Conservation (phyloP, 2,329 filamentous ascomycete species). For the Setomelanomma holmii region DNA sequence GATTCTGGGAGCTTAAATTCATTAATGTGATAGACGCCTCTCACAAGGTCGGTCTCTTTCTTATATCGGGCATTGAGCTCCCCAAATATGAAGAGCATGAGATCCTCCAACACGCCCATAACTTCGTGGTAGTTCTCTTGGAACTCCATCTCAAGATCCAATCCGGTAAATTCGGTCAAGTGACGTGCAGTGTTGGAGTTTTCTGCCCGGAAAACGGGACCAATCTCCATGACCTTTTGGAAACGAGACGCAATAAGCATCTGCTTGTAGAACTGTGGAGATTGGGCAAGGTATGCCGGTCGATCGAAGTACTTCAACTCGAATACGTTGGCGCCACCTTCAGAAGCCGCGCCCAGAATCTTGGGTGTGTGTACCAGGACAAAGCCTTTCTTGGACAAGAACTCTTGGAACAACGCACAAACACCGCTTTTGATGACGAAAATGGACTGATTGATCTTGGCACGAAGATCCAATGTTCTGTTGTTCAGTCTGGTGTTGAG, state of each 20-base stretch:
- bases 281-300: conserved; percentile 80
- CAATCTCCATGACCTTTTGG: conserved; percentile 79
- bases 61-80: conserved; percentile 72
- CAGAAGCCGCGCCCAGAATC: conserved; percentile 86
- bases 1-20: conserved; percentile 76
- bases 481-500: conserved; percentile 90
- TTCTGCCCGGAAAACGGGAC: conserved; percentile 85
- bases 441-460: conserved; percentile 88
- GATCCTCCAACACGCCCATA: conserved; percentile 72
- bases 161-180: conserved; percentile 87
- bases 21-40: conserved; percentile 76
- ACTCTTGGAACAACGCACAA: conserved; percentile 76
- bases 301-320: conserved; percentile 87
- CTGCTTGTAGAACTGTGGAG: conserved; percentile 88
- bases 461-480: conserved; percentile 89
- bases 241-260: conserved; percentile 81
- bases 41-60: conserved; percentile 75
- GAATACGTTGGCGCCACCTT: conserved; percentile 94
- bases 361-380: conserved; percentile 88
- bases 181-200: conserved; percentile 84
- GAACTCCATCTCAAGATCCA: conserved; percentile 92
- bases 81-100: conserved; percentile 81
- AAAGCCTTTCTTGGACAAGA: conserved; percentile 77
- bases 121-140: conserved; percentile 80
- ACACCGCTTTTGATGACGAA: conserved; percentile 74